Base-by-base conservation (phyloP, 2,329 filamentous ascomycete genomes). In the Xylariales sp. region DNA sequence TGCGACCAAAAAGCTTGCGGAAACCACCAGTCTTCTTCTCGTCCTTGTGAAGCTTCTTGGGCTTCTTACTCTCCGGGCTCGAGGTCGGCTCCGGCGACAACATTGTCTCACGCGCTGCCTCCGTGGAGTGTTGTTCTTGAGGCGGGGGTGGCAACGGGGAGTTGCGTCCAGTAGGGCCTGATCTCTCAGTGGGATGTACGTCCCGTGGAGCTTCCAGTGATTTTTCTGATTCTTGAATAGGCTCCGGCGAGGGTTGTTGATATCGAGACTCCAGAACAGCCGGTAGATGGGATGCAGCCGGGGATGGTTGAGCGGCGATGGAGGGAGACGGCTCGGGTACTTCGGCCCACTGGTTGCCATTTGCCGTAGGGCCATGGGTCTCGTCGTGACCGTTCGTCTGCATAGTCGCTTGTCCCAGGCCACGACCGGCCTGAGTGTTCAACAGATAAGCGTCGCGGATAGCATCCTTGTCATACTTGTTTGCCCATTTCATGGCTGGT, bases 401-500 rank as follows among this genome's bases (percentile, higher is more conserved):
- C 40, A 72, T 62, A 10, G 71, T 66, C 12, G 71, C 67, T 29
- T 68, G 63, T 2, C 68, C 70, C 15, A 68, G 48, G 10, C 87
- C 87, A 44, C 79, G 85, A 16, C 90, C 89, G 31, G 85, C 82
- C 50, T 74, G 79, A 35, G 68, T 70, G 57, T 94, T 83, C 33
- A 80, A 78, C 38, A 97, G 73, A 62, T 97, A 97, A n/a, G 87
- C 82, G 49, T 88, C 82, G 40, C 89, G 82, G 47, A 95, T 84
- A 6, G 84, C 74, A 55, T 93, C 83, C 65, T 93, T 94, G 65
- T 97, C 93, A 59, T 96, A 97, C 55, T 89, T 89, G 62, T 76
- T 91, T 22, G 91, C 88, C 93, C 93, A 98, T 63, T 95, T 95
- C 82, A 98, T 84, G 1, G 93, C 93, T 18, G 89, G 86, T 7